Evolutionary conservation across 768 basidiomycete genomes (phyloP).

Genomic region (Boletus vermiculosoides): DNA sequence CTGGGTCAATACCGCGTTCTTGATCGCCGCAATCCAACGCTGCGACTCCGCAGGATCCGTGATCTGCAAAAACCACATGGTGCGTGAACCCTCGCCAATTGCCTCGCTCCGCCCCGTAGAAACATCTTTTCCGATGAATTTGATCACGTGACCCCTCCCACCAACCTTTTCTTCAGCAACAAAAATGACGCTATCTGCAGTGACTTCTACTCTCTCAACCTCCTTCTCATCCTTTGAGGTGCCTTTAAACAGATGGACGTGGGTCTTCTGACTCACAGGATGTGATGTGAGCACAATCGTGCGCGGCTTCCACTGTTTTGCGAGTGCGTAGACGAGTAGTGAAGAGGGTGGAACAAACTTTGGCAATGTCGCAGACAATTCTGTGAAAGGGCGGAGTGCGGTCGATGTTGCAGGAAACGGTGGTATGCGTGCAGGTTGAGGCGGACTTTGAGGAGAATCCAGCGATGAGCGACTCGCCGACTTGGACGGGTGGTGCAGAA

Average conservation of each 20-base stretch:
- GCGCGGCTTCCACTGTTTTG: constrained; percentile 70
- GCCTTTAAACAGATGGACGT: constrained; percentile 75
- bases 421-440: constrained; percentile 34
- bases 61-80: constrained; percentile 66
- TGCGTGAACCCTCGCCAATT: background rate
- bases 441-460: constrained; percentile 17
- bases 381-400: constrained; percentile 50
- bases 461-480: constrained; percentile 13
- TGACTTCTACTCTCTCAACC: constrained; percentile 72
- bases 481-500: constrained; percentile 39
- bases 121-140: constrained; percentile 64
- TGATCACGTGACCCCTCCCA: constrained; percentile 54
- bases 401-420: constrained; percentile 60
- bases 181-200: constrained; percentile 73
- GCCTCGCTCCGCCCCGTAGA: constrained; percentile 39
- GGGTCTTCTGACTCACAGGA: constrained; percentile 37
- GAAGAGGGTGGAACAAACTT: constrained; percentile 70
- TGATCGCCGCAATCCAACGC: constrained; percentile 74
- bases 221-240: constrained; percentile 59
- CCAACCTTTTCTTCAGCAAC: constrained; percentile 57
- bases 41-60: constrained; percentile 59
- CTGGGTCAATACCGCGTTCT: constrained; percentile 67
- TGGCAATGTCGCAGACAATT: constrained; percentile 53
- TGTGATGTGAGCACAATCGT: constrained; percentile 58
- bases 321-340: constrained; percentile 67